Evolutionary conservation across 345 rosid species (phyloP).

Genomic region (Eucalyptus guilfoylei): DNA sequence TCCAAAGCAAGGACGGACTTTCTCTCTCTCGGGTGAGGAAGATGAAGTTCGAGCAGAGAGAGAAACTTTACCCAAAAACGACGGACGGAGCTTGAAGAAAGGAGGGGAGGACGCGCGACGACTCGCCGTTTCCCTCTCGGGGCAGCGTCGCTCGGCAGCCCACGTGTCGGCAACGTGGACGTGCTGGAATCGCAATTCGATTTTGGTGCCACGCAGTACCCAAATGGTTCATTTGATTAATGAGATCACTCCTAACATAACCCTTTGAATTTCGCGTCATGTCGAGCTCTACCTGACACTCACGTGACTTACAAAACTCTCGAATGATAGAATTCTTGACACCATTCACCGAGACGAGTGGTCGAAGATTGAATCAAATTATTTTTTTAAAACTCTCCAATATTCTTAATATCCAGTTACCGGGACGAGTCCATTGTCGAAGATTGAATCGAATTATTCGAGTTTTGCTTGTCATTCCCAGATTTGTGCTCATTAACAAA

Average conservation of each 20-base stretch:
- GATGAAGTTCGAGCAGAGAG: not conserved
- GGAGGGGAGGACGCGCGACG: not conserved
- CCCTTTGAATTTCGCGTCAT: not conserved
- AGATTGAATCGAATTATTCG: not conserved
- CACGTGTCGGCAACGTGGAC: not conserved
- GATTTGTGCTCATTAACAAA: not conserved
- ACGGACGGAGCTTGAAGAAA: not conserved
- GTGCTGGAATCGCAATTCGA: not conserved
- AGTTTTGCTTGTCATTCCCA: not conserved
- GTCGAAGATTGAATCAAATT: not conserved
- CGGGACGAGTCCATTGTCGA: not conserved
- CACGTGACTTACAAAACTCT: not conserved
- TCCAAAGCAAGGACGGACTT: not conserved
- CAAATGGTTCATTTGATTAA: not conserved
- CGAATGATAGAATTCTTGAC: not conserved
- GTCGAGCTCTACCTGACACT: not conserved
- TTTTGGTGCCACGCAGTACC: not conserved
- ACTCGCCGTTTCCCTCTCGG: not conserved
- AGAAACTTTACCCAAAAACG: not conserved
- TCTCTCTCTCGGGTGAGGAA: not conserved
- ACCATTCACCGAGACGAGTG: too few species aligned
- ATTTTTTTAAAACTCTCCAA: not conserved
- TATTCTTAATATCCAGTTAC: fast-evolving
- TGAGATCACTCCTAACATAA: not conserved
- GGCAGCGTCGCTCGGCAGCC: not conserved